Base-by-base conservation (phyloP, 345 rosid species). In the Eucalyptus shirleyi region DNA sequence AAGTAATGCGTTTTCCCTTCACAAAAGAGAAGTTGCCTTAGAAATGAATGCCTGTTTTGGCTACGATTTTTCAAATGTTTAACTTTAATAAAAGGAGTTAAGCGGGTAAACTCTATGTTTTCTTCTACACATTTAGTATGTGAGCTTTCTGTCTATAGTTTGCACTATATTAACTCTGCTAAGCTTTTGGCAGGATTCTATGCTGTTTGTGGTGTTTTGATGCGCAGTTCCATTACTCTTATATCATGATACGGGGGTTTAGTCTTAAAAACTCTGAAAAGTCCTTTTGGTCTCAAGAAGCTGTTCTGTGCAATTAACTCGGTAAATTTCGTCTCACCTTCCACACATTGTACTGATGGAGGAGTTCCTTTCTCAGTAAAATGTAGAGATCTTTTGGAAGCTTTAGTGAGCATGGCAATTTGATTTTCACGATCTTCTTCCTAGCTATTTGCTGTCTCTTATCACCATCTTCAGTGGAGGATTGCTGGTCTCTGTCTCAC, bases 241-340 rank as follows among this genome's bases (percentile, higher is more conserved):
- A 91, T 91, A 91, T 90, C 92, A 88, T 88, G 90, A 94, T 92
- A 50, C 90, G 89, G 16, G 87, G 82, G 90, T 91, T 92, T 88
- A 86, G 77, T 90, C 91, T 91, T 91, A 87, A 90, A 60, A 60
- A 12, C 4, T 77, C 34, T 87, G 83, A 44, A 67, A 62, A 89
- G 90, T 89, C 90, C 86, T 92, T 94, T 91, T 89, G 91, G 91
- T 82, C 37, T 90, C 90, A 60, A 67, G 94, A 87, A 92, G 90
- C 69, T 60, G 14, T 60, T 60, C 32, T 91, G 88, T 89, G 86
- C 91, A 37, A 88, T 77, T 90, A 86, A 89, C 51, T 88, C 89
- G 88, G 56, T 51, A 87, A 88, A 86, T 88, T 91, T 50, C 53
- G 2, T 50, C 12, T 14, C 87, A 6, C 53, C 49, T 47, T 28